Evolutionary conservation across 192 early-diverging fungal genomes (phyloP), one percentile per base, ranked within the genome.

Genomic region (Coemansia aciculifera): DNA sequence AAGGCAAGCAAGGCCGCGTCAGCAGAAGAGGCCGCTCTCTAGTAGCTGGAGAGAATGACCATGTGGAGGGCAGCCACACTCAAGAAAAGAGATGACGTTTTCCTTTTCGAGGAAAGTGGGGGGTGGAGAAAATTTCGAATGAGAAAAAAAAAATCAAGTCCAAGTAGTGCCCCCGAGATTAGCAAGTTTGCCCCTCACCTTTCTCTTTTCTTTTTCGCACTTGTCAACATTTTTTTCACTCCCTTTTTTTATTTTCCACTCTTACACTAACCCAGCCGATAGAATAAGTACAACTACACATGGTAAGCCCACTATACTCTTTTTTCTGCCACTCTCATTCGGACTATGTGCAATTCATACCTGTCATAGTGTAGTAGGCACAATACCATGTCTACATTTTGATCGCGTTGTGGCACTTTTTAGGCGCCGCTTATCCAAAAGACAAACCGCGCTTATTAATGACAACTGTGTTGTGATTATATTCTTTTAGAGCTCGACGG

Each of bases 401-500:
- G 21, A 54, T 54, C 27, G 21, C 27, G 13, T 51, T 51, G 44
- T 46, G 44, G 44, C 44, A 46, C 44, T 19, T 46, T 46, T 42
- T 42, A 19, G 44, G 44, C 44, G 15, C 44, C 44, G n/a, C 44
- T 27, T 51, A 8, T 48, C 7, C 10, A 3, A 17, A 9, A 24
- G 6, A 51, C 23, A 51, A 51, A 11, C 49, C 49, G 23, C 34
- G 19, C 36, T 60, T 62, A 24, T 27, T 62, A 44, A 62, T 24
- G 5, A 23, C 36, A n/a, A 11, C 36, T 9, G 37, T 71, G 27
- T 32, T 49, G 10, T 40, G 2, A 15, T 34, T 74, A 23, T 17
- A 66, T 40, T 17, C 10, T 21, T 46, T 38, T 71, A 72, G 80
- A 83, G 72, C 44, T 68, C 66, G 37, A 77, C 80, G 59, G 80